These are phyloP conservation scores for Cryptosporidium sp. DNA, from an alignment of 169 alveolate genomes.

Conservation along the genomic window DNA sequence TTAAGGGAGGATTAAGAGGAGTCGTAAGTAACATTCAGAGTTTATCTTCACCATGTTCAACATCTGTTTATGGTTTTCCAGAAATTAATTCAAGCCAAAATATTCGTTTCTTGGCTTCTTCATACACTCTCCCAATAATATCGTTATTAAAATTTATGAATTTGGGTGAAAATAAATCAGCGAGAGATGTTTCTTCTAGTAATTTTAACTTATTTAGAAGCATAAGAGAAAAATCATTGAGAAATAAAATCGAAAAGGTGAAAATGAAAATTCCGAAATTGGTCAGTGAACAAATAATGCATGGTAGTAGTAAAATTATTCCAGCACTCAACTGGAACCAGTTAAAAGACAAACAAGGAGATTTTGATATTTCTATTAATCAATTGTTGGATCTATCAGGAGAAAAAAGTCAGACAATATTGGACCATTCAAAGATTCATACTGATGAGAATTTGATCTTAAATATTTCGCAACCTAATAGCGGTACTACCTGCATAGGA, in stretches of 20 bases:
- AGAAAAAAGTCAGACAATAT: neutral
- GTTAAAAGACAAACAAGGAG: neutral
- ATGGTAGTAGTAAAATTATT: neutral
- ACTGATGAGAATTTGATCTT: slow-evolving; percentile 43
- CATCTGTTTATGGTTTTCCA: slow-evolving; percentile 1
- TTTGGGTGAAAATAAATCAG: neutral
- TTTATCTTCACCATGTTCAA: neutral
- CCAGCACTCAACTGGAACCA: neutral
- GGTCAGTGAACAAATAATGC: neutral
- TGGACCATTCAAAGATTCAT: neutral
- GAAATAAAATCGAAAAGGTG: neutral
- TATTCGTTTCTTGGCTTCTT: neutral
- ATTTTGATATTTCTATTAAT: neutral
- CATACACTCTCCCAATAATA: neutral
- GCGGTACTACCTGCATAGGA: slow-evolving; percentile 64
- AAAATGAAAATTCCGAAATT: neutral
- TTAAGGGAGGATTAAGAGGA: neutral
- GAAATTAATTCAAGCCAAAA: neutral
- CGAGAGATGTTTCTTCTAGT: neutral
- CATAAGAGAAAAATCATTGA: neutral
- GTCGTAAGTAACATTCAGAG: neutral
- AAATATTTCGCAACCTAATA: slow-evolving; percentile 14
- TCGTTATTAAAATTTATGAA: neutral
- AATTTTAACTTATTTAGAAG: neutral
- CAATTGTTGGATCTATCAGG: neutral